Base-by-base conservation (phyloP, 768 basidiomycete species). In the Kwoniella pini region DNA sequence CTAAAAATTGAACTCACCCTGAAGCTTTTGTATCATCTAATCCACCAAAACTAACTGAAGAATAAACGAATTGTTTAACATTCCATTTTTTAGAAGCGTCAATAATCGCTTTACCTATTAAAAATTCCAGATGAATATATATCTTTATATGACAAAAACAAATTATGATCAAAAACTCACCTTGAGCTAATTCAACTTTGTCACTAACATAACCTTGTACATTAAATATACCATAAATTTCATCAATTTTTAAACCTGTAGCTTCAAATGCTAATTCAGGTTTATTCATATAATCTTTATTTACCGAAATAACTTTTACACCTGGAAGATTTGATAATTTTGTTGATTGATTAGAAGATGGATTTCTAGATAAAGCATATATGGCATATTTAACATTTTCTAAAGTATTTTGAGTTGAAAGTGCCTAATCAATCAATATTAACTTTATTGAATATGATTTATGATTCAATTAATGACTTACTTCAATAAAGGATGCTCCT, bases 31-130 rank as follows among this genome's bases (percentile, higher is more conserved):
- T 57, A 24, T 59, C 52, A 17, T 54, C 57, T 15, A 49, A 11
- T 19, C 38, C 57, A 22, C 67, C 67, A 21, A 65, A 65, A 45
- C 57, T 62, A 19, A 36, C 36, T 0, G 67, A 69, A 13, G 63
- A 61, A 31, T 69, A 69, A 19, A 69, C 53, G 21, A 69, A 58
- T 30, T 65, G 67, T 30, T 65, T 45, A 24, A 61, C 64, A 11
- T 57, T 61, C 26, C 62, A 59, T 17, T 54, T 54, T 13, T 54
- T 44, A 2, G 64, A 46, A n/a, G 61, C 56, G 30, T 65, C 61
- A 6, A 60, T 64, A 30, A 69, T 69, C 0, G 61, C 48, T 26
- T 59, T 63, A 31, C 61, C 67, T 69, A 30, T 39, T 6, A 17
- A 42, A n/a, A n/a, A n/a, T n/a, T n/a, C n/a, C n/a, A n/a, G n/a